Evolutionary conservation across 2,329 filamentous ascomycete genomes (phyloP).

Genomic region (Hymenoscyphus linearis): DNA sequence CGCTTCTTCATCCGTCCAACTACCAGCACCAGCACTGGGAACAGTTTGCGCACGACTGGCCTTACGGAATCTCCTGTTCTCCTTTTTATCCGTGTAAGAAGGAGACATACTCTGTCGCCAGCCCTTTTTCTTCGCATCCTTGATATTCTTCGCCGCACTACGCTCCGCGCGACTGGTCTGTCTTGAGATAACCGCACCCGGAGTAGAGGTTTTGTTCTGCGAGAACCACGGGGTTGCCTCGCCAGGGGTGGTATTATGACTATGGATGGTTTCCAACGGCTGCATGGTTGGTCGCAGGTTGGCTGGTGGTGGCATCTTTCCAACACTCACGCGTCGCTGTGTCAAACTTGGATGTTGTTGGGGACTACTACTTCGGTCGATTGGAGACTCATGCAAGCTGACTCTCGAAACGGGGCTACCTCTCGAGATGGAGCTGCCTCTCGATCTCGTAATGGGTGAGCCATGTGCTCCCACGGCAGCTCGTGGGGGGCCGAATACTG

Average conservation of each 20-base stretch:
- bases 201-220: slow-evolving; percentile 11
- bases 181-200: slow-evolving; percentile 19
- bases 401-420: neutral
- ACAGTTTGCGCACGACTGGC: slow-evolving; percentile 6
- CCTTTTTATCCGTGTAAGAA: slow-evolving; percentile 8
- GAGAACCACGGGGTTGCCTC: slow-evolving; percentile 22
- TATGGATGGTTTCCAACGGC: slow-evolving; percentile 52
- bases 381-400: slow-evolving; percentile 6
- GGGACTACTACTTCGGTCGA: slow-evolving; percentile 11
- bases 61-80: slow-evolving; percentile 37
- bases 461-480: slow-evolving; percentile 12
- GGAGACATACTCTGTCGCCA: slow-evolving; percentile 38
- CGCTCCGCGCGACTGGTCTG: slow-evolving; percentile 51
- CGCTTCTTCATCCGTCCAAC: no score
- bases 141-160: slow-evolving; percentile 57
- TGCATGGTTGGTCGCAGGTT: slow-evolving; percentile 42
- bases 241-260: slow-evolving; percentile 27
- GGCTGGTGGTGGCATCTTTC: slow-evolving; percentile 41
- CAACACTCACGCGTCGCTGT: slow-evolving; percentile 16
- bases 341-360: slow-evolving; percentile 13
- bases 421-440: no score
- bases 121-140: slow-evolving; percentile 53
- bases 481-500: slow-evolving; percentile 11
- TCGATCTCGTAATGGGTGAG: neutral
- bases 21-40: no score